phyloP scores from a whole-genome alignment of 148 eudicot genomes.

The Diospyros lotus region DNA sequence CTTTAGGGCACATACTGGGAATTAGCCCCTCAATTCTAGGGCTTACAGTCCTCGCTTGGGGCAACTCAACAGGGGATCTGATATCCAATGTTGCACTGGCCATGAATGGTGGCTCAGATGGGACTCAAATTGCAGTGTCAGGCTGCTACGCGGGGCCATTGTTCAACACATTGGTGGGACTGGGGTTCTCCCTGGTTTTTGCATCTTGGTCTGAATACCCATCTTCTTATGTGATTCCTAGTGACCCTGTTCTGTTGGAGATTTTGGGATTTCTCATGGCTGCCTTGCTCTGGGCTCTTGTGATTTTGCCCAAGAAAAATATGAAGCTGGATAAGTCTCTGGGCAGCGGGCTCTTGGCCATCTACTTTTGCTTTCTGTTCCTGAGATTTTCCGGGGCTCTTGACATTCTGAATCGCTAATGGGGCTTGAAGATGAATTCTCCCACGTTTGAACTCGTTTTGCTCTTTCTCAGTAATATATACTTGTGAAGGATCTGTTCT shows the following conservation, averaged over 20 bases:
- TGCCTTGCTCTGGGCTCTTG: constrained; percentile 20
- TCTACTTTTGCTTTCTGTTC: constrained; percentile 18
- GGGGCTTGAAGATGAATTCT: no score
- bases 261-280: constrained; percentile 12
- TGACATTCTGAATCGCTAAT: no score
- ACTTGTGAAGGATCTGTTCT: no score
- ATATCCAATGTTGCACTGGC: constrained; percentile 17
- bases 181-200: constrained; percentile 16
- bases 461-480: no score
- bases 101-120: constrained; percentile 16
- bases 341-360: constrained; percentile 17
- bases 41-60: constrained; percentile 22
- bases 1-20: constrained; percentile 15
- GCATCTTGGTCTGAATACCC: constrained; percentile 15
- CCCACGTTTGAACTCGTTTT: no score
- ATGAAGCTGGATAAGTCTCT: constrained; percentile 17
- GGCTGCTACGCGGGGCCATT: constrained; percentile 21
- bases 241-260: constrained; percentile 11
- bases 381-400: constrained; percentile 2
- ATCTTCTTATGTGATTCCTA: constrained; percentile 12
- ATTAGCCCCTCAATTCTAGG: constrained; percentile 22
- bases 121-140: constrained; percentile 15
- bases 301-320: constrained; percentile 9
- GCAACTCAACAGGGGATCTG: constrained; percentile 23
- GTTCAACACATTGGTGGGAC: constrained; percentile 20